Evolutionary conservation across 2,329 filamentous ascomycete genomes (phyloP).

Genomic region (Cryphonectria carpinicola): DNA sequence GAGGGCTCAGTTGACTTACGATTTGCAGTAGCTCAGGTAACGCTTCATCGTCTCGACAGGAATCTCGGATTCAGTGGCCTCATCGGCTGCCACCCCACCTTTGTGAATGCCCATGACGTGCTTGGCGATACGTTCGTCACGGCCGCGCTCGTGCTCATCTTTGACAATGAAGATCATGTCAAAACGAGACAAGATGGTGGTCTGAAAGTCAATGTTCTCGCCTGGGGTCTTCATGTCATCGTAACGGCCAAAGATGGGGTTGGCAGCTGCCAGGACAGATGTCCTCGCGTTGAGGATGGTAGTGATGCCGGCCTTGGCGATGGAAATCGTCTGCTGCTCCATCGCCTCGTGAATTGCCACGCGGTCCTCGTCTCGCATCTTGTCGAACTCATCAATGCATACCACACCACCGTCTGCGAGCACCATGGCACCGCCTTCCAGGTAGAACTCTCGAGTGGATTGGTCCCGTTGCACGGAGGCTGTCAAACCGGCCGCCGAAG

Average conservation of each 20-base stretch:
- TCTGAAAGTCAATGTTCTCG: constrained; percentile 99
- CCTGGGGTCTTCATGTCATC: constrained; percentile 97
- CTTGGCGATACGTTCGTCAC: constrained; percentile 91
- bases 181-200: constrained; percentile 95
- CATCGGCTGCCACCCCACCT: constrained; percentile 81
- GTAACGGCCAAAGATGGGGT: constrained; percentile 96
- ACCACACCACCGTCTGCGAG: constrained; percentile 95
- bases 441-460: constrained; percentile 91
- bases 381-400: constrained; percentile 99
- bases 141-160: constrained; percentile 86
- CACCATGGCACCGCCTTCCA: constrained; percentile 98
- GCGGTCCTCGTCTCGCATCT: constrained; percentile 97
- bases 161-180: constrained; percentile 99
- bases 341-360: constrained; percentile 99
- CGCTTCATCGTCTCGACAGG: constrained; percentile 96
- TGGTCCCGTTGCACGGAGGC: constrained; percentile 95
- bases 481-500: constrained; percentile 94
- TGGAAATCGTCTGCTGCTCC: constrained; percentile 99
- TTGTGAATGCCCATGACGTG: constrained; percentile 99
- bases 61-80: constrained; percentile 84
- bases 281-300: constrained; percentile 96
- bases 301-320: constrained; percentile 97
- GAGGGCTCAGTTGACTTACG: constrained; percentile 57
- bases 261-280: constrained; percentile 92
- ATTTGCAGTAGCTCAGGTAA: constrained; percentile 96